phyloP scores from a whole-genome alignment of 192 early-diverging fungal species.

The Backusella tarrabulga region DNA sequence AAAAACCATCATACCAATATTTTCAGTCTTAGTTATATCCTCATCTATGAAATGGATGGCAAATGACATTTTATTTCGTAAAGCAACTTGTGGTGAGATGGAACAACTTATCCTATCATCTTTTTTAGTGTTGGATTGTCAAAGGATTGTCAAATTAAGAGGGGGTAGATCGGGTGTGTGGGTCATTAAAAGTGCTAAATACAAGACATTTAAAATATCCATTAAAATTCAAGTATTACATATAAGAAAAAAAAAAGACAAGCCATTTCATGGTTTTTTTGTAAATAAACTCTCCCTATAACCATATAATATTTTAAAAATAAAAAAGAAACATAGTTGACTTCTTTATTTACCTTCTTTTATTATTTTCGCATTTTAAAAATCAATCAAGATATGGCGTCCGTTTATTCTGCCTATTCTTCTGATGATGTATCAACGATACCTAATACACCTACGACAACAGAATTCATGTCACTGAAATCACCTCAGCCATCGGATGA shows the following conservation, averaged over 20 bases:
- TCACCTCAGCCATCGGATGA: not conserved
- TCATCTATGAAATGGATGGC: too few species aligned
- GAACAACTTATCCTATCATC: too few species aligned
- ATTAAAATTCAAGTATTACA: too few species aligned
- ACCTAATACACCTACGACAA: not conserved
- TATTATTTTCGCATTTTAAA: not conserved
- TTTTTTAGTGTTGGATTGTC: too few species aligned
- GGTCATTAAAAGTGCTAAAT: too few species aligned
- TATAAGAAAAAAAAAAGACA: not conserved
- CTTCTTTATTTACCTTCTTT: not conserved
- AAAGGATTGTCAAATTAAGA: too few species aligned
- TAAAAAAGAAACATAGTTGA: not conserved
- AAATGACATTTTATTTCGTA: too few species aligned
- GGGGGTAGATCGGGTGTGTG: too few species aligned
- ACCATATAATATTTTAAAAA: not conserved
- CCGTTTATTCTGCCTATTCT: not conserved
- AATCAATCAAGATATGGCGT: not conserved
- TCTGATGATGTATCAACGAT: not conserved
- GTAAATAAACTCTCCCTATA: constrained; percentile 2
- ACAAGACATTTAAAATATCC: too few species aligned
- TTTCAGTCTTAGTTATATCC: too few species aligned
- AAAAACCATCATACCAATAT: too few species aligned
- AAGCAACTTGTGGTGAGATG: too few species aligned
- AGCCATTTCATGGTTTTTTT: not conserved
- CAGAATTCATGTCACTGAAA: not conserved